phyloP scores from a whole-genome alignment of 305 asterid genomes.

The Petunia hybrid region DNA sequence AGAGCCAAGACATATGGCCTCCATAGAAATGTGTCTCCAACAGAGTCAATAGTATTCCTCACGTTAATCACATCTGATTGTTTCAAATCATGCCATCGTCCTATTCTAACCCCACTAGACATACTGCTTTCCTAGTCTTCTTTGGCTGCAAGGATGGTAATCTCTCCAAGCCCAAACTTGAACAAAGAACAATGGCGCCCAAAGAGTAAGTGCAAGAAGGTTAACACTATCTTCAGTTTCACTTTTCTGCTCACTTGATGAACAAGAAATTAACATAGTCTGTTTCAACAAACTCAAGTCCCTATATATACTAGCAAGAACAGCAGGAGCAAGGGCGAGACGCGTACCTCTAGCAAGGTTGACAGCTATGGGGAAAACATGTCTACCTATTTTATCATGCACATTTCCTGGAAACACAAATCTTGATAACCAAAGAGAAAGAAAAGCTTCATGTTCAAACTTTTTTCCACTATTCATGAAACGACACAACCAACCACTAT shows the following conservation, averaged over 20 bases:
- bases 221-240: background rate
- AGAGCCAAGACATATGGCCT: constrained; percentile 43
- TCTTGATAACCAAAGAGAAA: constrained; percentile 48
- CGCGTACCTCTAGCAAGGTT: constrained; percentile 42
- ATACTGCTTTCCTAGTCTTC: constrained; percentile 30
- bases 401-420: constrained; percentile 46
- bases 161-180: constrained; percentile 66
- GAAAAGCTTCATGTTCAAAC: constrained; percentile 50
- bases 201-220: constrained; percentile 29
- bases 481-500: constrained; percentile 31
- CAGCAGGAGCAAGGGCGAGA: constrained; percentile 50
- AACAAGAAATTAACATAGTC: constrained; percentile 28
- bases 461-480: constrained; percentile 32
- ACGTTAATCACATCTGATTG: too few species aligned
- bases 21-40: too few species aligned
- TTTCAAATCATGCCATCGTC: constrained; percentile 37
- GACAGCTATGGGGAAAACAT: constrained; percentile 41
- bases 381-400: constrained; percentile 29
- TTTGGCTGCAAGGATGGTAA: constrained; percentile 38
- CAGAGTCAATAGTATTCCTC: too few species aligned
- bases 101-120: constrained; percentile 30
- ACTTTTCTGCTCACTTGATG: background rate
- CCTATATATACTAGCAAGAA: constrained; percentile 46
- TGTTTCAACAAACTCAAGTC: constrained; percentile 42
- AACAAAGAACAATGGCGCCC: constrained; percentile 46